These are phyloP conservation scores for Tilletia horrida DNA, from an alignment of 1,284 basidiomycete genomes.

Conservation along the genomic window DNA sequence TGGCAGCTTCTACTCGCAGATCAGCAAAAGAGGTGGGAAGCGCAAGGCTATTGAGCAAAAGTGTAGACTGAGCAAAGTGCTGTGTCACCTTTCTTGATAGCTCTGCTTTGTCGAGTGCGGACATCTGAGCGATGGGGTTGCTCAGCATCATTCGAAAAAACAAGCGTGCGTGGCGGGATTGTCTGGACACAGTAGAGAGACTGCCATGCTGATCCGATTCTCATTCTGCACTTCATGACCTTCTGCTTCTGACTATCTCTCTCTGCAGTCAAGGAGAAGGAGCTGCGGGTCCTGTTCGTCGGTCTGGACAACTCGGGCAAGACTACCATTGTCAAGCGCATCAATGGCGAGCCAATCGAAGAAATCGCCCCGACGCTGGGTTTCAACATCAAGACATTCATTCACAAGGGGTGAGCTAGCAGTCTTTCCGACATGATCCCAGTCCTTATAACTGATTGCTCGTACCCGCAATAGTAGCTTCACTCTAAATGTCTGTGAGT, in stretches of 20 bases:
- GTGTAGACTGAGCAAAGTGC: too few species aligned
- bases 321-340: conserved; percentile 92
- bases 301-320: conserved; percentile 99
- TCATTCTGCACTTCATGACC: background rate
- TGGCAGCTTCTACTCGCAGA: too few species aligned
- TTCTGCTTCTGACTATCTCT: background rate
- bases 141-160: conserved; percentile 97
- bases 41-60: too few species aligned
- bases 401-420: conserved; percentile 72
- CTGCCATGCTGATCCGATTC: background rate
- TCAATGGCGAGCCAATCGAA: conserved; percentile 77
- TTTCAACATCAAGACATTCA: conserved; percentile 97
- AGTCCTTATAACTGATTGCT: too few species aligned
- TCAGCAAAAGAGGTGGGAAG: too few species aligned
- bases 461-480: too few species aligned
- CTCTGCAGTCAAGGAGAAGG: conserved; percentile 63
- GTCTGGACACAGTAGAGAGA: too few species aligned
- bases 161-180: conserved; percentile 65
- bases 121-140: conserved; percentile 63
- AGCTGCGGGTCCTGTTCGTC: conserved; percentile 95
- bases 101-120: too few species aligned
- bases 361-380: conserved; percentile 89
- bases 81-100: too few species aligned
- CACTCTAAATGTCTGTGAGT: conserved; percentile 85
- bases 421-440: background rate